Conservation (phyloP, 2,329 filamentous ascomycete species). For the Dactylonectria macrodidyma region DNA sequence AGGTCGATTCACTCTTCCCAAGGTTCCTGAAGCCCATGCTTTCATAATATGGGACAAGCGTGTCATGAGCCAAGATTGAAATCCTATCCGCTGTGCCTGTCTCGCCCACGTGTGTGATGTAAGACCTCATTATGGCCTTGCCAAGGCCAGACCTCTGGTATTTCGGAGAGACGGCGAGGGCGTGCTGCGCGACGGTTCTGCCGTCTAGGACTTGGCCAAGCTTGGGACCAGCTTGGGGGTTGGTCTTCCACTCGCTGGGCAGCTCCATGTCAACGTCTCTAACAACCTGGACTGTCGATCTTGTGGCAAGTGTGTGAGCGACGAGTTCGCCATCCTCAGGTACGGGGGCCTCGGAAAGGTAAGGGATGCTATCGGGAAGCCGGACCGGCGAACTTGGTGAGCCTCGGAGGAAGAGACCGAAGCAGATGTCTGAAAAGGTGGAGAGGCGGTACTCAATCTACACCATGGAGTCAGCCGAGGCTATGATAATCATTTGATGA, state of each 20-base stretch:
- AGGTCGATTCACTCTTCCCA: slow-evolving; percentile 49
- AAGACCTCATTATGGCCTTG: slow-evolving; percentile 44
- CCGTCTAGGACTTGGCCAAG: slow-evolving; percentile 46
- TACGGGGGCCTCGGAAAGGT: slow-evolving; percentile 10
- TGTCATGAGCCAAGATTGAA: slow-evolving; percentile 50
- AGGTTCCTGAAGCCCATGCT: slow-evolving; percentile 50
- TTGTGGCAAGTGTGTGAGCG: slow-evolving; percentile 49
- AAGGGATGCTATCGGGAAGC: slow-evolving; percentile 29
- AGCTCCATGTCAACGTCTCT: slow-evolving; percentile 48
- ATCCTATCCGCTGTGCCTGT: slow-evolving; percentile 42
- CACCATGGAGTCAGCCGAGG: slow-evolving; percentile 2
- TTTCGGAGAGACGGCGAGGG: slow-evolving; percentile 46
- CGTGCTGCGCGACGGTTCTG: slow-evolving; percentile 48
- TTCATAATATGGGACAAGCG: slow-evolving; percentile 50
- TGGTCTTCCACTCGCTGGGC: slow-evolving; percentile 44
- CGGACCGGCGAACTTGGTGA: slow-evolving; percentile 13
- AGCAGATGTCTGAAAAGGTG: slow-evolving; percentile 47
- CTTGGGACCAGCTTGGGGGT: slow-evolving; percentile 25
- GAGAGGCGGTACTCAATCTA: slow-evolving; percentile 51
- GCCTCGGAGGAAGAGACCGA: slow-evolving; percentile 43
- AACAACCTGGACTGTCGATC: slow-evolving; percentile 37
- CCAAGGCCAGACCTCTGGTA: slow-evolving; percentile 47
- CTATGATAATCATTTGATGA: not conserved
- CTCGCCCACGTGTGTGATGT: slow-evolving; percentile 41
- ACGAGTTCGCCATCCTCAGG: slow-evolving; percentile 38